Base-by-base conservation (phyloP, 345 rosid genomes). In the Rhizophora apiculata region DNA sequence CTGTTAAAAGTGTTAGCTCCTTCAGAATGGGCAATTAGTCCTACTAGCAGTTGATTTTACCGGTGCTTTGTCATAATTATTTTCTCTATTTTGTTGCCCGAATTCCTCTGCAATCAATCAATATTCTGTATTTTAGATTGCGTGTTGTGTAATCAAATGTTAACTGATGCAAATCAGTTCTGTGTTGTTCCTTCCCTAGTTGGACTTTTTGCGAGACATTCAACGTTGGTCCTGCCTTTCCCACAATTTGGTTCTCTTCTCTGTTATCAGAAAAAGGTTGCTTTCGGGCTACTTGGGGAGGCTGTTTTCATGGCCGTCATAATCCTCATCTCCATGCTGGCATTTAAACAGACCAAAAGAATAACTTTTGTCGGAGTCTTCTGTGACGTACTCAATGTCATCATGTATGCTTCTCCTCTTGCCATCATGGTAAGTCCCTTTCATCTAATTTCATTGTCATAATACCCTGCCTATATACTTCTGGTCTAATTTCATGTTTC, bases 401-500 rank as follows among this genome's bases (percentile, higher is more conserved):
- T 81, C 15, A 89, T 85, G 90, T 84, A 86, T 55, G 76, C 65
- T 24, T 62, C 92, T 21, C 96, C 92, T 27, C 82, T 81, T 3
- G 46, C 76, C 6, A 69, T 75, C 64, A 68, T 84, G 70, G 89
- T 85, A 81, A 57, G 79, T 68, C 3, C 15, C 36, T 26, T 39
- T 6, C 4, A 39, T 48, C 15, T 27, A 24, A 22, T 22, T 64
- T 8, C 56, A 67, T 16, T 51, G 30, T 30, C 16, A 7, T 19
- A 8, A 9, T 34, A 5, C 2, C 21, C 3, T 6, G 9, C 7
- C 2, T 4, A 8, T 34, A 30, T 5, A 6, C 15, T 2, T 48
- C 9, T 32, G 24, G 3, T 67, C 20, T 31, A 19, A 53, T 37
- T 37, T 37, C 43, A 37, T 37, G 43, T 37, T 36, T 36, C 10